Evolutionary conservation across 345 rosid species (phyloP), one percentile per base, ranked within the genome.

Genomic region (Syzygium grande): DNA sequence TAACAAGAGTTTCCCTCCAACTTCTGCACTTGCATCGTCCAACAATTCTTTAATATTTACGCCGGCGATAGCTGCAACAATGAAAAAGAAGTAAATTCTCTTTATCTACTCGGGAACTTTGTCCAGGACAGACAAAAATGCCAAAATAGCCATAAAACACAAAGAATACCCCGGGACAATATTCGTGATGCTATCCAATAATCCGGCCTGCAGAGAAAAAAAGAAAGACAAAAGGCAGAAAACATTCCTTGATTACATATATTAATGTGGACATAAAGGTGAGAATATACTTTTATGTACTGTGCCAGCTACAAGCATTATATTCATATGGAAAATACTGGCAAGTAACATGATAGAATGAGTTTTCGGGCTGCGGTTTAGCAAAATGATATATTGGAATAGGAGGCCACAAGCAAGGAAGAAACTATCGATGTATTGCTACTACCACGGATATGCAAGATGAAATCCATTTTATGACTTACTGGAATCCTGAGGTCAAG

Each of bases 401-500:
- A 73, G 27, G 83, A 73, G 49, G 43, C 80, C 80, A 73, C 49
- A 73, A 19, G 49, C 49, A 38, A 73, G 27, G 38, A 73, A 34
- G 49, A 38, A 73, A 73, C 27, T 73, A 73, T 19, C 10, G 46
- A 73, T 34, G 49, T 73, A 9, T 25, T 73, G 83, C 83, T 73
- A 73, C 83, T 38, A 21, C 49, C 49, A 73, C 2, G 1, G 83
- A 38, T 22, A 73, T 73, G 49, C 83, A 73, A 19, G 83, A 38
- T 38, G 14, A 38, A 73, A 73, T 73, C 49, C 83, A 19, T 73
- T 19, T 38, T 73, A 51, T n/a, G 84, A 90, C 98, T 94, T 90
- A 96, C 99, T 25, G 98, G 99, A 86, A 96, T 96, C 89, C 96
- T 95, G 84, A 95, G 94, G 87, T 95, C 99, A 61, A 95, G 98